Evolutionary conservation across 257 asterid species (phyloP).

Genomic region (Henckelia pumila): DNA sequence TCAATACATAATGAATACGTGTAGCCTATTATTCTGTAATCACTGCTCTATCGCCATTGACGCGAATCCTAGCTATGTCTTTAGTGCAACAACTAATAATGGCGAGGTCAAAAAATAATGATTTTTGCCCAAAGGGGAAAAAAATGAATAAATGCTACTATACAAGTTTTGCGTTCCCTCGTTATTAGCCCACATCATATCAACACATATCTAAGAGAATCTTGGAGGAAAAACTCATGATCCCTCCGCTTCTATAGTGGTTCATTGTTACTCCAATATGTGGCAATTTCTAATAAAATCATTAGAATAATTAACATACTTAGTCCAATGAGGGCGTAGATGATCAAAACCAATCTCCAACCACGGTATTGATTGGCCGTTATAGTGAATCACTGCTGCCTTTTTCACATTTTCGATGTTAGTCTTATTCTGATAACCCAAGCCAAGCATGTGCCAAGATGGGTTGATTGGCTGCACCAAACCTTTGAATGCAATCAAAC

Average conservation of each 20-base stretch:
- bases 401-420: slow-evolving; percentile 55
- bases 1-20: slow-evolving; percentile 34
- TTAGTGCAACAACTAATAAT: no score
- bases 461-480: slow-evolving; percentile 78
- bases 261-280: slow-evolving; percentile 57
- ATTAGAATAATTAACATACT: slow-evolving; percentile 81
- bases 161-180: no score
- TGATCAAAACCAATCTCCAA: slow-evolving; percentile 88
- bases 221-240: no score
- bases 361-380: slow-evolving; percentile 95
- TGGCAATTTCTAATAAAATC: slow-evolving; percentile 81
- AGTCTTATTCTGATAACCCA: slow-evolving; percentile 81
- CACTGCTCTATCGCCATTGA: not conserved
- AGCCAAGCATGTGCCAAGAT: slow-evolving; percentile 92
- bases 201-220: no score
- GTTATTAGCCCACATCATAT: no score
- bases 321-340: slow-evolving; percentile 93
- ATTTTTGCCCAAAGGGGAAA: no score
- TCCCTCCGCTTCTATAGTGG: not conserved
- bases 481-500: slow-evolving; percentile 83
- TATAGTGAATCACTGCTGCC: slow-evolving; percentile 85
- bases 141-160: no score
- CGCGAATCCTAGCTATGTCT: no score
- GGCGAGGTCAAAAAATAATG: no score
- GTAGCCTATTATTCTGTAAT: slow-evolving; percentile 33